phyloP scores from a whole-genome alignment of 208 protist genomes.

The Crithidia sp. region DNA sequence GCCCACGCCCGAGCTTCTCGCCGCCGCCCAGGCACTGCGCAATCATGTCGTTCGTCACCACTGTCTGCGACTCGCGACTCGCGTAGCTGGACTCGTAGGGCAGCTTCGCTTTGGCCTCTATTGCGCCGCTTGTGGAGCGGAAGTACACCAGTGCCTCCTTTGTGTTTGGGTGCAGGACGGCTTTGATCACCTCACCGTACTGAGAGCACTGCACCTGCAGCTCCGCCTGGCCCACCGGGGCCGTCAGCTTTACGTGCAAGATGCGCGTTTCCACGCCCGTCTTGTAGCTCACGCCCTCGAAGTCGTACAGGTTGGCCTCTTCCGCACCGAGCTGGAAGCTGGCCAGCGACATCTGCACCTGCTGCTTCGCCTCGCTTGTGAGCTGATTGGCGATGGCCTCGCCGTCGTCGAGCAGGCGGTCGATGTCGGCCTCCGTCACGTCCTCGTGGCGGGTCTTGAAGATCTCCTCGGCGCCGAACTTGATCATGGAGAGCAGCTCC shows the following conservation, averaged over 20 bases:
- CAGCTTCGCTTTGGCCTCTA: constrained; percentile 79
- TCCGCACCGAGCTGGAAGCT: constrained; percentile 94
- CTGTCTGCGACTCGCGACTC: constrained; percentile 61
- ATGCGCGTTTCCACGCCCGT: constrained; percentile 71
- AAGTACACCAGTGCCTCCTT: constrained; percentile 87
- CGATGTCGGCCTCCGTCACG: constrained; percentile 98
- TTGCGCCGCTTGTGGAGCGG: constrained; percentile 72
- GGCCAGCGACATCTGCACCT: constrained; percentile 89
- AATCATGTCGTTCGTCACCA: constrained; percentile 87
- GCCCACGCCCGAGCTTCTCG: constrained; percentile 87
- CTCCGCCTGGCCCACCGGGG: constrained; percentile 65
- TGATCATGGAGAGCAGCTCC: constrained; percentile 98
- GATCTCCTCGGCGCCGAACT: constrained; percentile 97
- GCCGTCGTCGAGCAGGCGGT: constrained; percentile 93
- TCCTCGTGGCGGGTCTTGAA: constrained; percentile 93
- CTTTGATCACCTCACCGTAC: constrained; percentile 76
- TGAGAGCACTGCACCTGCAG: constrained; percentile 71
- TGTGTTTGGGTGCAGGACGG: constrained; percentile 85
- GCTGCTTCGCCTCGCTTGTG: constrained; percentile 78
- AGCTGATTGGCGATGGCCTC: constrained; percentile 89
- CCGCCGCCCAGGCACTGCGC: constrained; percentile 66
- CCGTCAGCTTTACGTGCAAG: constrained; percentile 63
- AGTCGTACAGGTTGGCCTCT: constrained; percentile 95
- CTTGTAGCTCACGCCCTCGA: constrained; percentile 95
- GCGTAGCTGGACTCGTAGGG: constrained; percentile 72